phyloP scores from a whole-genome alignment of 1,284 basidiomycete species.

The Tilletiopsis washingtonensis region DNA sequence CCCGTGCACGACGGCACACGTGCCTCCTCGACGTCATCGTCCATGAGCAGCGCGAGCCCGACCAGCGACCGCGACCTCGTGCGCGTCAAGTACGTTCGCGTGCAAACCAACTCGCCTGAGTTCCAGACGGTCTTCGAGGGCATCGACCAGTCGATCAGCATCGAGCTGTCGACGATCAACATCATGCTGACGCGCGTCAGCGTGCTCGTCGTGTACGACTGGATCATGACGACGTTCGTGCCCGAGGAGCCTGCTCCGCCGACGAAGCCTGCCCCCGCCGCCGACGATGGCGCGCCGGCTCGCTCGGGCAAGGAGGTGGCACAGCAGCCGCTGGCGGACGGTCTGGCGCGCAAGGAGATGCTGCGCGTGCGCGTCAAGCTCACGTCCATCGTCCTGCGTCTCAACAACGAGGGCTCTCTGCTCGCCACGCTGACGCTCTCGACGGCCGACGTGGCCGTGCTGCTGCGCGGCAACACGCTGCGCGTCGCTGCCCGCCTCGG shows the following conservation, averaged over 20 bases:
- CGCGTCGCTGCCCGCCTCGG: conserved; percentile 76
- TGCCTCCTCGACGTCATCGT: background rate
- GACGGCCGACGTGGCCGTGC: conserved; percentile 77
- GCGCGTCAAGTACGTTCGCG: conserved; percentile 71
- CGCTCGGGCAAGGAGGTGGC: conserved; percentile 27
- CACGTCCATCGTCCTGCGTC: conserved; percentile 73
- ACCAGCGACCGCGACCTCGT: conserved; percentile 59
- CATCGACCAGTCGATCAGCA: conserved; percentile 79
- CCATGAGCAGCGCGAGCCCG: background rate
- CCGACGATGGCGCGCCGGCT: conserved; percentile 8
- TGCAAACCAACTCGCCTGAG: conserved; percentile 74
- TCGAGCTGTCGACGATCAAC: conserved; percentile 85
- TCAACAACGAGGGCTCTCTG: conserved; percentile 66
- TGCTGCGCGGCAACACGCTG: conserved; percentile 68
- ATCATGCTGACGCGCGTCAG: conserved; percentile 85
- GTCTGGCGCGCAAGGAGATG: conserved; percentile 53
- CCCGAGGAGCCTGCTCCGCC: conserved; percentile 11
- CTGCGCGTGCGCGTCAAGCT: conserved; percentile 78
- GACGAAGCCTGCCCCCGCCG: background rate
- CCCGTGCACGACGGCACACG: conserved; percentile 37
- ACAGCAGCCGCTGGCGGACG: too few species aligned
- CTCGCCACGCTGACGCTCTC: conserved; percentile 84
- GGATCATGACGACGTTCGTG: conserved; percentile 70
- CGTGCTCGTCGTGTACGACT: conserved; percentile 85
- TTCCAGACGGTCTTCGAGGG: conserved; percentile 75